phyloP scores from a whole-genome alignment of 2,329 filamentous ascomycete genomes.

The Penicillium sp. region DNA sequence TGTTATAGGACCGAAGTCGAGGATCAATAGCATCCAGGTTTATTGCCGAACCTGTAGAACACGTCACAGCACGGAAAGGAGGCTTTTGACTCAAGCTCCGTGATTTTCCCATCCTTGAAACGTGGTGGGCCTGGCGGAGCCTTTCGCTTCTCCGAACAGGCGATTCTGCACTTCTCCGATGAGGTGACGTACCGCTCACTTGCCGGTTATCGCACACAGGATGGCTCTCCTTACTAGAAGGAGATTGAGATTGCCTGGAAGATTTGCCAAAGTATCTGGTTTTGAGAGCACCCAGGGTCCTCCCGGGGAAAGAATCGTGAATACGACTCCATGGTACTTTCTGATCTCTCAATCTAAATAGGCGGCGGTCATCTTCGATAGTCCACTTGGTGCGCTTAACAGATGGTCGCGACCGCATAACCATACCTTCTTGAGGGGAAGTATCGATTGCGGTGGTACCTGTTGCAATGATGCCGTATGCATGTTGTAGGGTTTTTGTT shows the following conservation, averaged over 20 bases:
- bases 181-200: no score
- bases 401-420: background rate
- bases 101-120: no score
- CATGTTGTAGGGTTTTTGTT: conserved; percentile 4
- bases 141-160: no score
- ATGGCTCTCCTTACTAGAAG: background rate
- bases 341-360: conserved; percentile 1
- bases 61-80: no score
- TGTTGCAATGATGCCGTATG: conserved; percentile 5
- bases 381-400: conserved; percentile 1
- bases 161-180: no score
- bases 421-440: background rate
- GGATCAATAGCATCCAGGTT: no score
- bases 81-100: no score
- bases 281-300: background rate
- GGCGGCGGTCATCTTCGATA: background rate
- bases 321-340: background rate
- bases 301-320: background rate
- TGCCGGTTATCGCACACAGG: no score
- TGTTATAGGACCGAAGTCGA: no score
- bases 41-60: no score
- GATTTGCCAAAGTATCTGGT: background rate
- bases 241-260: background rate
- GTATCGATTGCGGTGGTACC: background rate
- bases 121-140: no score